Conservation (phyloP, 352 stramenopile species). For the Aphanomyces astaci region DNA sequence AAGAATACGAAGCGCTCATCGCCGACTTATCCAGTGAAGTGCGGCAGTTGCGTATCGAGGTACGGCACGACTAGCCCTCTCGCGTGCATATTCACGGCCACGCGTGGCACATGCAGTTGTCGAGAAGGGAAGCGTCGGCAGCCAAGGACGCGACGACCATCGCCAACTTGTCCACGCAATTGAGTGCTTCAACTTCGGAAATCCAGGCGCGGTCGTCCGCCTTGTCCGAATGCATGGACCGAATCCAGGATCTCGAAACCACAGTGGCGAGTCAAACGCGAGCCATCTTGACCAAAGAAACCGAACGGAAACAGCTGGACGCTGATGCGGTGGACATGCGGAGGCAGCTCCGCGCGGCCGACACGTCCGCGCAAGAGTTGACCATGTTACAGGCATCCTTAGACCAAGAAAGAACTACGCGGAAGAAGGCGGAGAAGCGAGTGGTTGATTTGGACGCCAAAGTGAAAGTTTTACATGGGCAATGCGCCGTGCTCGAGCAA, state of each 20-base stretch:
- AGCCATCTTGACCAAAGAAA: conserved; percentile 18
- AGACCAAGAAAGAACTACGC: neutral
- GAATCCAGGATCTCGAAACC: conserved; percentile 8
- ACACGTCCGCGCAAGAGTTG: neutral
- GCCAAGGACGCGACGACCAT: neutral
- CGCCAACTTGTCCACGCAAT: neutral
- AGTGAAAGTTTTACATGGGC: neutral
- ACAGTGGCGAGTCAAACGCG: conserved; percentile 2
- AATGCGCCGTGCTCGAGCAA: neutral
- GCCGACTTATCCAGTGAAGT: neutral
- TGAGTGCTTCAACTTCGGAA: neutral
- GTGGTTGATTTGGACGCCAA: conserved; percentile 6
- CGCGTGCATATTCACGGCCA: neutral
- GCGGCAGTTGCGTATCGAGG: neutral
- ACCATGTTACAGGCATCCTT: neutral
- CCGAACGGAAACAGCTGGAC: neutral
- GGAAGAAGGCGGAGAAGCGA: neutral
- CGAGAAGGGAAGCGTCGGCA: neutral
- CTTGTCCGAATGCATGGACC: conserved; percentile 11
- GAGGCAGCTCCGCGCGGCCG: neutral
- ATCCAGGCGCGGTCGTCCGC: conserved; percentile 3
- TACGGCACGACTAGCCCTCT: neutral
- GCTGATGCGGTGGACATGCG: neutral
- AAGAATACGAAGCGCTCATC: conserved; percentile 8
- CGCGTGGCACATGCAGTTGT: neutral